phyloP scores from a whole-genome alignment of 176 grass and related monocot genomes.

The Carex myosuroides region DNA sequence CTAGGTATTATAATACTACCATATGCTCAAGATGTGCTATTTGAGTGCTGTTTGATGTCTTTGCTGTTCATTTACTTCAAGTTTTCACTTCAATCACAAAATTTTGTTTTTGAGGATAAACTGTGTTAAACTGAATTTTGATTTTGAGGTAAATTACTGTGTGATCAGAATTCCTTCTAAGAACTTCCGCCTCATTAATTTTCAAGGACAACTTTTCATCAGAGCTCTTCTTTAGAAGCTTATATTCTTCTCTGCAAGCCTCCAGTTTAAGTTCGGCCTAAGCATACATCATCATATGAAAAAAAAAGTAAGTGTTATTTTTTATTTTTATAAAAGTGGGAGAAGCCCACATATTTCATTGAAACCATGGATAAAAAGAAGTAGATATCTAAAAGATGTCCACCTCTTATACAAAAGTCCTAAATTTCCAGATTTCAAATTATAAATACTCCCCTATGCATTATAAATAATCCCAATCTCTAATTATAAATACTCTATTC shows the following conservation, averaged over 20 bases:
- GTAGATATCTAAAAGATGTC: too few species aligned
- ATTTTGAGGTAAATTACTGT: constrained; percentile 29
- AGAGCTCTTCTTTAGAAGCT: constrained; percentile 27
- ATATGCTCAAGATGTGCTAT: not conserved
- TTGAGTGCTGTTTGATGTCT: not conserved
- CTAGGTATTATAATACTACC: not conserved
- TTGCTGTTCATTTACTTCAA: not conserved
- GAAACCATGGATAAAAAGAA: too few species aligned
- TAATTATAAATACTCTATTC: not conserved
- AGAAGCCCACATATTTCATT: too few species aligned
- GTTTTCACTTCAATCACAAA: not conserved
- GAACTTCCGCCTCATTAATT: constrained; percentile 41
- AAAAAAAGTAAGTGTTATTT: not conserved
- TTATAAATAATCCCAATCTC: not conserved
- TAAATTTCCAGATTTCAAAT: not conserved
- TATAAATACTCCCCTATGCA: not conserved
- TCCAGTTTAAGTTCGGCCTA: constrained; percentile 53
- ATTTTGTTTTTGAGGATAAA: not conserved
- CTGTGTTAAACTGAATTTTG: too few species aligned
- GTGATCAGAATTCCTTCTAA: constrained; percentile 40
- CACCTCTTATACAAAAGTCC: too few species aligned
- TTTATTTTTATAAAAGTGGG: not conserved
- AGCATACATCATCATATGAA: not conserved
- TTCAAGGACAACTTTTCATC: constrained; percentile 30
- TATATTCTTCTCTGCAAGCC: constrained; percentile 36